phyloP scores from a whole-genome alignment of 2,329 filamentous ascomycete species.

The Shiraia bambusicola region DNA sequence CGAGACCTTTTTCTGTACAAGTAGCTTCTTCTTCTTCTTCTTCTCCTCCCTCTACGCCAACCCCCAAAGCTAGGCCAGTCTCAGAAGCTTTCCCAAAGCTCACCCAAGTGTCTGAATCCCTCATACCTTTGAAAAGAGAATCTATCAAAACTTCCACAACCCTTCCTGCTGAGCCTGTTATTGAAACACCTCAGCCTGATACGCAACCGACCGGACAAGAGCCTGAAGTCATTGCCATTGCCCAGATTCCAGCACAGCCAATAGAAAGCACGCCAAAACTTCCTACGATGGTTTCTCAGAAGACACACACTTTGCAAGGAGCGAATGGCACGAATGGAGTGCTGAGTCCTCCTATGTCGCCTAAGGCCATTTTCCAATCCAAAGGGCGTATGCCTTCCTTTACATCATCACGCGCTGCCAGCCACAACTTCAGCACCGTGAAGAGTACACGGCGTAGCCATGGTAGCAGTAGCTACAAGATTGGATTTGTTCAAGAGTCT shows the following conservation, averaged over 20 bases:
- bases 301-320: background rate
- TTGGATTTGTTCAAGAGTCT: constrained; percentile 39
- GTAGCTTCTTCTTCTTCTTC: background rate
- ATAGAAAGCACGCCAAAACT: no score
- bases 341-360: constrained; percentile 23
- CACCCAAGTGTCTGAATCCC: background rate
- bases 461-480: constrained; percentile 29
- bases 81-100: background rate
- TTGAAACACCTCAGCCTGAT: no score
- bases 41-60: constrained; percentile 2
- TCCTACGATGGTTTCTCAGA: no score
- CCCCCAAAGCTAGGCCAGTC: background rate
- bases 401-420: constrained; percentile 23
- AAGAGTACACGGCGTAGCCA: constrained; percentile 14
- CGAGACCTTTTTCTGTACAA: background rate
- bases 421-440: constrained; percentile 20
- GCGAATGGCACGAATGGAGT: constrained; percentile 15
- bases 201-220: no score
- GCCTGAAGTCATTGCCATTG: background rate
- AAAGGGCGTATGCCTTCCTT: constrained; percentile 23
- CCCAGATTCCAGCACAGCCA: background rate
- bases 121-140: background rate
- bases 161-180: no score
- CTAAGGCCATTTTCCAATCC: constrained; percentile 13
- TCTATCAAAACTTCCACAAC: background rate